Percentiles rank a stretch among this genome's conserved stretches.
Evolutionary conservation across 441 rosid species (phyloP).

Genomic region (Eruca vesicaria): DNA sequence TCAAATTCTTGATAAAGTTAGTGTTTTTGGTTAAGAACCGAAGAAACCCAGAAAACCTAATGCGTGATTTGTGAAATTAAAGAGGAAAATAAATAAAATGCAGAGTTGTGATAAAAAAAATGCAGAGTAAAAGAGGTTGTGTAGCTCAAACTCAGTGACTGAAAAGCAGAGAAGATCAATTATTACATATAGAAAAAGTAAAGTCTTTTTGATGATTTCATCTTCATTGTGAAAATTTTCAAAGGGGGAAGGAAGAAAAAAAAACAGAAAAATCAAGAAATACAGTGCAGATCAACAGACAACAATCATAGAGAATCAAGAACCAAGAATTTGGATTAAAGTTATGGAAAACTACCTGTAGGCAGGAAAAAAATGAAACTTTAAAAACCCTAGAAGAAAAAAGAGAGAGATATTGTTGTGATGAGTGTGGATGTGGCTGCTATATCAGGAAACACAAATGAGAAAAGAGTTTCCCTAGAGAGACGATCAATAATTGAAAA

Average conservation of each 20-base stretch:
- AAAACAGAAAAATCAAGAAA: neutral
- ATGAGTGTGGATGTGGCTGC: slow-evolving; percentile 17
- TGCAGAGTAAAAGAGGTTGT: slow-evolving; percentile 21
- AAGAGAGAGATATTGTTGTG: slow-evolving; percentile 3
- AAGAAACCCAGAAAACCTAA: slow-evolving; percentile 22
- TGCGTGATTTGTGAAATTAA: slow-evolving; percentile 2
- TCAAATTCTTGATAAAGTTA: slow-evolving; percentile 21
- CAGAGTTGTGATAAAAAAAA: slow-evolving; percentile 20
- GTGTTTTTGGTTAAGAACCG: neutral
- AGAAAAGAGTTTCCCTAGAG: slow-evolving; percentile 13
- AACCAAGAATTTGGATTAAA: slow-evolving; percentile 8
- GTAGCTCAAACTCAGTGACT: slow-evolving; percentile 18
- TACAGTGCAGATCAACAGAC: slow-evolving; percentile 7
- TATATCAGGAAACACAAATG: slow-evolving; percentile 21
- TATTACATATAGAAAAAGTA: slow-evolving; percentile 9
- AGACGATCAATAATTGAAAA: slow-evolving; percentile 8
- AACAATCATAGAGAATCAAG: slow-evolving; percentile 19
- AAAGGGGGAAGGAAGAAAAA: neutral
- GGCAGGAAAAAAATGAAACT: neutral
- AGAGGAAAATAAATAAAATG: neutral
- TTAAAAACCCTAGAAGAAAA: neutral
- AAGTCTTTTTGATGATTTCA: slow-evolving; percentile 29
- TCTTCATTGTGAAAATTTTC: slow-evolving; percentile 4
- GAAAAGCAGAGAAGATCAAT: slow-evolving; percentile 31
- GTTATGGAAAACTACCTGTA: slow-evolving; percentile 2